phyloP scores from a whole-genome alignment of 306 rosid genomes.

The Herpetospermum pedunculosum region DNA sequence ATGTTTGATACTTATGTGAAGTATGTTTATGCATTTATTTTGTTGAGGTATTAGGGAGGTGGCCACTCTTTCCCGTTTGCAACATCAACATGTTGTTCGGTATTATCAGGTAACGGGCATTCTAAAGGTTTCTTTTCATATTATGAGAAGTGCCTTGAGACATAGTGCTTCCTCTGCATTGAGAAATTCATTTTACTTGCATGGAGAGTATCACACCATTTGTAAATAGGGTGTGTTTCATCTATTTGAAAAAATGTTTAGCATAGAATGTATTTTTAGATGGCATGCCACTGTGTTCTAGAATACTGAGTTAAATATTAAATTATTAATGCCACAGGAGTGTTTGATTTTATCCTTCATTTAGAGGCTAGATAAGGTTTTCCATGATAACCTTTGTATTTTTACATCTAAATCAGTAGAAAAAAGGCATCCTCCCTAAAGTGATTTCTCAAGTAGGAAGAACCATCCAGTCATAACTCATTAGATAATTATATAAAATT shows the following conservation, averaged over 20 bases:
- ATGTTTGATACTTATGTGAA: slow-evolving; percentile 7
- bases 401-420: background rate
- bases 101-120: slow-evolving; percentile 71
- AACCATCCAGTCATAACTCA: background rate
- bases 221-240: background rate
- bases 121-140: background rate
- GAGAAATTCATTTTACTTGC: background rate
- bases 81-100: slow-evolving; percentile 93
- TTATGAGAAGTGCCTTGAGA: background rate
- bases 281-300: background rate
- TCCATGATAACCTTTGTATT: background rate
- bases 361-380: background rate
- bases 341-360: background rate
- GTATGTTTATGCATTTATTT: slow-evolving; percentile 14
- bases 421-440: background rate
- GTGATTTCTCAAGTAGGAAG: background rate
- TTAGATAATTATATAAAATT: background rate
- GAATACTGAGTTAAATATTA: background rate
- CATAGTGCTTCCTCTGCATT: background rate
- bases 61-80: slow-evolving; percentile 95
- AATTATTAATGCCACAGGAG: background rate
- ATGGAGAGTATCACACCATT: background rate
- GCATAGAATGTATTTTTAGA: background rate
- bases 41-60: slow-evolving; percentile 70
- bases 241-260: background rate